These are phyloP conservation scores for Schizochytrium sp. DNA, from an alignment of 108 stramenopile species.

Conservation along the genomic window DNA sequence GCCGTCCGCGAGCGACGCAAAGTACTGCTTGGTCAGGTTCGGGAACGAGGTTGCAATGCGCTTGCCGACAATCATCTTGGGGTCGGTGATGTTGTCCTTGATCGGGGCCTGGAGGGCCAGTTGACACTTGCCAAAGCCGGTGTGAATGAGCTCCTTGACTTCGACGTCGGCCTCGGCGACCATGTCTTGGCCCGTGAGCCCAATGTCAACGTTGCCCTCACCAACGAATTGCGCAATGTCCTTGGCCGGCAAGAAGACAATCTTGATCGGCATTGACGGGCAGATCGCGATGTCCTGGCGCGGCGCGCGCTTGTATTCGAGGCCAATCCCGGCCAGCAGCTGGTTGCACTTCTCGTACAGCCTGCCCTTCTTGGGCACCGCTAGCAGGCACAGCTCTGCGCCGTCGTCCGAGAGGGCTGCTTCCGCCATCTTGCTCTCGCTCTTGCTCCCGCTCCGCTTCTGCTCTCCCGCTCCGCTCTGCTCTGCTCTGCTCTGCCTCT, in stretches of 20 bases:
- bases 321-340: conserved; percentile 82
- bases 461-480: background rate
- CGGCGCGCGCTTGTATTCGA: conserved; percentile 74
- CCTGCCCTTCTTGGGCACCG: conserved; percentile 92
- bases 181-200: conserved; percentile 75
- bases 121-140: conserved; percentile 87
- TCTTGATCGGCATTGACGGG: conserved; percentile 69
- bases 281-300: conserved; percentile 77
- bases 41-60: conserved; percentile 87
- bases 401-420: background rate
- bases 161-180: conserved; percentile 66
- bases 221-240: conserved; percentile 93
- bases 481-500: no score
- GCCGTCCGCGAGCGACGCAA: conserved; percentile 62
- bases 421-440: background rate
- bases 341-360: conserved; percentile 75
- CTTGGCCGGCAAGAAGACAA: conserved; percentile 85
- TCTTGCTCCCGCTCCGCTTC: no score
- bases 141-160: conserved; percentile 72
- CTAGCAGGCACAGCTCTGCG: conserved; percentile 50
- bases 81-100: conserved; percentile 56
- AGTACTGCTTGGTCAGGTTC: conserved; percentile 69
- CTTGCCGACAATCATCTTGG: conserved; percentile 67
- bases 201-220: conserved; percentile 86
- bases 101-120: conserved; percentile 64